Percentiles rank a stretch among this genome's conserved stretches.
phyloP scores from a whole-genome alignment of 768 basidiomycete species.

The Boletus sp. region DNA sequence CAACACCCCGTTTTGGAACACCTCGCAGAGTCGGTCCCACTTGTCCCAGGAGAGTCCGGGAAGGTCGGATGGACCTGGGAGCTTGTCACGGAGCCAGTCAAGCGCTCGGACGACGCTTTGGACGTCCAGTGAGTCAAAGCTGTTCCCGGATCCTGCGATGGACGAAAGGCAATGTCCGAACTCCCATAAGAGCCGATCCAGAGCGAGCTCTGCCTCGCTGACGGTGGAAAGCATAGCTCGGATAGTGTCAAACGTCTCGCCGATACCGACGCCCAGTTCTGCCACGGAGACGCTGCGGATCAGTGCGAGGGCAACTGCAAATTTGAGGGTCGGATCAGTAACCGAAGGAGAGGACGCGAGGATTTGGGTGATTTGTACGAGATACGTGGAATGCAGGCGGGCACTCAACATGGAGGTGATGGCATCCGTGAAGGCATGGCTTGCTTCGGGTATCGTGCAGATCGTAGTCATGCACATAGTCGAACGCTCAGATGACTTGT shows the following conservation, averaged over 20 bases:
- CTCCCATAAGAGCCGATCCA: slow-evolving; percentile 32
- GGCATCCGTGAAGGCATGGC: slow-evolving; percentile 37
- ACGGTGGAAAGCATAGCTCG: slow-evolving; percentile 26
- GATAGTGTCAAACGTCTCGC: slow-evolving; percentile 25
- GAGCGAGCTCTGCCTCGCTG: slow-evolving; percentile 20
- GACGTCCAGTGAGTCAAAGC: slow-evolving; percentile 29
- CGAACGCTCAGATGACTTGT: slow-evolving; percentile 36
- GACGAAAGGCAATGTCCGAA: slow-evolving; percentile 36
- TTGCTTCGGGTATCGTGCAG: slow-evolving; percentile 41
- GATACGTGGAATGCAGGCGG: slow-evolving; percentile 42
- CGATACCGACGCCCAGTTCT: slow-evolving; percentile 17
- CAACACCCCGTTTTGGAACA: slow-evolving; percentile 27
- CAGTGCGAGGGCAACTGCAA: slow-evolving; percentile 33
- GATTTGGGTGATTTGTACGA: slow-evolving; percentile 40
- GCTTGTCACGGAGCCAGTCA: slow-evolving; percentile 53
- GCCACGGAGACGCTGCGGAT: slow-evolving; percentile 29
- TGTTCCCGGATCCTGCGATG: slow-evolving; percentile 26
- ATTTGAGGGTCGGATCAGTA: slow-evolving; percentile 28
- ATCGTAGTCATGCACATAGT: slow-evolving; percentile 46
- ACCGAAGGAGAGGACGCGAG: slow-evolving; percentile 27
- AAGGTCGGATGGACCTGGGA: slow-evolving; percentile 44
- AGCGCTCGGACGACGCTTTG: slow-evolving; percentile 45
- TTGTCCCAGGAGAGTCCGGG: slow-evolving; percentile 46
- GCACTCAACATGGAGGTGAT: slow-evolving; percentile 47
- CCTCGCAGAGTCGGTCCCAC: slow-evolving; percentile 46